A percentile compares a stretch with the other conserved stretches of the same genome.
These are phyloP conservation scores for Pichia phayaonensis DNA, from an alignment of 805 yeast genomes.

Conservation along the genomic window DNA sequence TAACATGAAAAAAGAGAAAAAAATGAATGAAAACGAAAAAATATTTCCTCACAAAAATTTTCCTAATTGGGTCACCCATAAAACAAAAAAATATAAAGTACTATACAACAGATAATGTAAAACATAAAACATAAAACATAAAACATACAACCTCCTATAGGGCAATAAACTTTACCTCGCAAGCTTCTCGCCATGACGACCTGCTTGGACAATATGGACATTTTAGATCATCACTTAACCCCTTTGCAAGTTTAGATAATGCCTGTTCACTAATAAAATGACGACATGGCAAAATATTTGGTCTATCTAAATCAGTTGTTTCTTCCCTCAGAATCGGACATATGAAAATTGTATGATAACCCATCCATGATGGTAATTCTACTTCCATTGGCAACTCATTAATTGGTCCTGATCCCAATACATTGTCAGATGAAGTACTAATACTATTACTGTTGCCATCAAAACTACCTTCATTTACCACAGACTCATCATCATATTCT, in stretches of 20 bases:
- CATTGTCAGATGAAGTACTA: conserved; percentile 37
- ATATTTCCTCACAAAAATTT: no score
- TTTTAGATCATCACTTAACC: conserved; percentile 31
- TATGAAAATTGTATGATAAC: conserved; percentile 41
- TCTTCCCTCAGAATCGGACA: conserved; percentile 65
- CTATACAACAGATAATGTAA: no score
- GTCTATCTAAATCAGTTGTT: conserved; percentile 50
- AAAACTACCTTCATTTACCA: not conserved
- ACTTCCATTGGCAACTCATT: conserved; percentile 33
- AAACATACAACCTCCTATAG: not conserved
- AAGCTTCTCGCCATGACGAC: conserved; percentile 17
- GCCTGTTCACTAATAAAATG: conserved; percentile 56
- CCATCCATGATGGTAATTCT: conserved; percentile 10
- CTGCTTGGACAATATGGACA: conserved; percentile 67
- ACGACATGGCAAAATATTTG: conserved; percentile 31
- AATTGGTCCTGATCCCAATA: conserved; percentile 18
- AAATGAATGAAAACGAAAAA: no score
- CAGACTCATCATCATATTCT: not conserved
- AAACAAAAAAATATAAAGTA: no score
- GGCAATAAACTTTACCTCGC: conserved; percentile 2
- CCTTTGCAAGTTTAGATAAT: conserved; percentile 37
- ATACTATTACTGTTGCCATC: not conserved
- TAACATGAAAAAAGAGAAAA: no score
- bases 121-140: no score
- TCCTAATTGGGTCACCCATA: no score